Conservation (phyloP, 805 yeast genomes). For the Nakazawaea populi region DNA sequence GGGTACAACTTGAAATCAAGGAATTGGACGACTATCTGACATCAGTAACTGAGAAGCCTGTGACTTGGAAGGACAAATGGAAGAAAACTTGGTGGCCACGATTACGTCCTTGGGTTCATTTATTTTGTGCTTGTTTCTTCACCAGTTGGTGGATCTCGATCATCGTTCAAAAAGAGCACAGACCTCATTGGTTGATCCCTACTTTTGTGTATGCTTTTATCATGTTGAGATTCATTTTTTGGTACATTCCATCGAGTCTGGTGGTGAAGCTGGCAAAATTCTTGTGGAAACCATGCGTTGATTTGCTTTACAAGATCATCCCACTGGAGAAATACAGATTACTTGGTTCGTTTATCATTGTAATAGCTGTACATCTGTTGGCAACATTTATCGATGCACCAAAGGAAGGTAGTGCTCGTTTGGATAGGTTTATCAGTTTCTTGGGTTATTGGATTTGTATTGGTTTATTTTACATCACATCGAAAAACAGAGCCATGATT, state of each 20-base stretch:
- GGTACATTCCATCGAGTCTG: conserved; percentile 27
- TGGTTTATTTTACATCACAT: conserved; percentile 35
- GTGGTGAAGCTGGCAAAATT: conserved; percentile 14
- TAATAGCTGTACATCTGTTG: conserved; percentile 41
- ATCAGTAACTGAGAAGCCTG: not conserved
- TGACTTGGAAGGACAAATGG: not conserved
- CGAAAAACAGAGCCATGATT: conserved; percentile 37
- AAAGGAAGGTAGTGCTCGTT: conserved; percentile 36
- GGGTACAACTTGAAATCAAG: not conserved
- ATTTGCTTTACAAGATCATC: conserved; percentile 30
- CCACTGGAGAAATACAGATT: conserved; percentile 35
- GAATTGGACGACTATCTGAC: not conserved
- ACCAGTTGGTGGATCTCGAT: conserved; percentile 37
- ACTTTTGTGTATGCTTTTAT: conserved; percentile 36
- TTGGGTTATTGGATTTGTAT: conserved; percentile 46
- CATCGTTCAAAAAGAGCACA: conserved; percentile 32
- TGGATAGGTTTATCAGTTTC: conserved; percentile 53
- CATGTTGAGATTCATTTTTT: conserved; percentile 36
- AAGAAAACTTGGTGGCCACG: not conserved
- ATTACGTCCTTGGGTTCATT: not conserved
- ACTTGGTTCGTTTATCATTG: conserved; percentile 36
- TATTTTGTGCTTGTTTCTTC: not conserved
- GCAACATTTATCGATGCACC: conserved; percentile 50
- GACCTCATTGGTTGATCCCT: conserved; percentile 41
- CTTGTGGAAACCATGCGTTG: conserved; percentile 25